phyloP scores from a whole-genome alignment of 257 asterid species.

The Nicotiana knightiana region DNA sequence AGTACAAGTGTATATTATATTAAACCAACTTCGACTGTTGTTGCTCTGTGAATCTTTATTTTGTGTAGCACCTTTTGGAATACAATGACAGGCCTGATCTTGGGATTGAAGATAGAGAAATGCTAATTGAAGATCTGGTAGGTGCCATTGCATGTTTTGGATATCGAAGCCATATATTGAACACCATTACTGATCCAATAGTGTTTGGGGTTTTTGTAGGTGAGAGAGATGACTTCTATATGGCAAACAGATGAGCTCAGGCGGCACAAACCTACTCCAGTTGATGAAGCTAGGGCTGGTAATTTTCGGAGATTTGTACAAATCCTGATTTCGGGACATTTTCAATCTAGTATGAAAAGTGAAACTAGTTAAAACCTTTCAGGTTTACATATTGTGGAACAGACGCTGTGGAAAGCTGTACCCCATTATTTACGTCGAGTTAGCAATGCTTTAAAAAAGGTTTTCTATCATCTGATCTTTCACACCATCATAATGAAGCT shows the following conservation, averaged over 20 bases:
- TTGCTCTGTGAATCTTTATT: slow-evolving; percentile 6
- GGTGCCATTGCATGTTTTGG: slow-evolving; percentile 17
- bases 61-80: slow-evolving; percentile 82
- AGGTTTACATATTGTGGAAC: slow-evolving; percentile 95
- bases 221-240: slow-evolving; percentile 86
- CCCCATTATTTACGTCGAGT: slow-evolving; percentile 95
- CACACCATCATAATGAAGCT: slow-evolving; percentile 9
- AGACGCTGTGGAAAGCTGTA: slow-evolving; percentile 96
- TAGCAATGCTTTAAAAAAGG: slow-evolving; percentile 94
- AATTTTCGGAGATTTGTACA: slow-evolving; percentile 16
- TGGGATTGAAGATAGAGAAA: slow-evolving; percentile 80
- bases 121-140: slow-evolving; percentile 94
- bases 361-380: slow-evolving; percentile 14
- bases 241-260: slow-evolving; percentile 99
- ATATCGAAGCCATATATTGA: neutral
- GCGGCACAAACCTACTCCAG: slow-evolving; percentile 97
- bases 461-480: slow-evolving; percentile 20
- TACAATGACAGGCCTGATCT: slow-evolving; percentile 85
- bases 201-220: slow-evolving; percentile 33
- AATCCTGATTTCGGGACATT: neutral
- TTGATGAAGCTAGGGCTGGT: slow-evolving; percentile 99
- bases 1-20: neutral
- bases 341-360: neutral
- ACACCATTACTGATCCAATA: neutral
- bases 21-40: neutral